phyloP scores from a whole-genome alignment of 495 filamentous ascomycete species.

The Aspergillus biplanus region DNA sequence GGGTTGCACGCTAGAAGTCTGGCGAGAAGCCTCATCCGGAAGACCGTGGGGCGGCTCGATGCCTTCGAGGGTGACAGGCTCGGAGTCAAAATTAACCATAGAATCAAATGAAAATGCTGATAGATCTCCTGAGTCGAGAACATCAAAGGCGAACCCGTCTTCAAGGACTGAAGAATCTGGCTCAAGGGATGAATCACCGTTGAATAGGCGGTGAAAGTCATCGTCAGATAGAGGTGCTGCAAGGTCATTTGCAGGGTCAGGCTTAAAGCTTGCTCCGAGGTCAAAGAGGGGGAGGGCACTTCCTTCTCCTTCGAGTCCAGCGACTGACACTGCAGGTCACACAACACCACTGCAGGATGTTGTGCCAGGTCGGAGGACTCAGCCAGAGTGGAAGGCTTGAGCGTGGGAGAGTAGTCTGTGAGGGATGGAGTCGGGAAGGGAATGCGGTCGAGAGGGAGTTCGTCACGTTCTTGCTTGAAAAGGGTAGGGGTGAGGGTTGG shows the following conservation, averaged over 20 bases:
- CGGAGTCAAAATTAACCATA: slow-evolving; percentile 80
- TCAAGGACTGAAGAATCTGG: slow-evolving; percentile 77
- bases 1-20: slow-evolving; percentile 79
- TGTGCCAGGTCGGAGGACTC: slow-evolving; percentile 92
- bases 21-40: slow-evolving; percentile 60
- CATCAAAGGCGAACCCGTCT: slow-evolving; percentile 73
- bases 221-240: slow-evolving; percentile 64
- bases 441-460: slow-evolving; percentile 51
- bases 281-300: slow-evolving; percentile 58
- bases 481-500: slow-evolving; percentile 50
- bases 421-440: slow-evolving; percentile 54
- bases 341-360: slow-evolving; percentile 99
- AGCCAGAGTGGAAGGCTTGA: slow-evolving; percentile 58
- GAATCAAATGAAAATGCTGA: slow-evolving; percentile 79
- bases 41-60: slow-evolving; percentile 53
- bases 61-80: slow-evolving; percentile 51
- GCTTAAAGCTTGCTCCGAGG: slow-evolving; percentile 51
- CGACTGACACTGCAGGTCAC: slow-evolving; percentile 99
- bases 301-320: slow-evolving; percentile 62
- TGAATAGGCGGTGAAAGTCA: slow-evolving; percentile 70
- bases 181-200: slow-evolving; percentile 69
- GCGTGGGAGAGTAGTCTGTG: slow-evolving; percentile 53
- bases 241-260: slow-evolving; percentile 46
- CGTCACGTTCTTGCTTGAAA: slow-evolving; percentile 62
- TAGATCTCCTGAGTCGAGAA: slow-evolving; percentile 57